phyloP scores from a whole-genome alignment of 1,139 yeast genomes.

The Blastobotrys niveus region DNA sequence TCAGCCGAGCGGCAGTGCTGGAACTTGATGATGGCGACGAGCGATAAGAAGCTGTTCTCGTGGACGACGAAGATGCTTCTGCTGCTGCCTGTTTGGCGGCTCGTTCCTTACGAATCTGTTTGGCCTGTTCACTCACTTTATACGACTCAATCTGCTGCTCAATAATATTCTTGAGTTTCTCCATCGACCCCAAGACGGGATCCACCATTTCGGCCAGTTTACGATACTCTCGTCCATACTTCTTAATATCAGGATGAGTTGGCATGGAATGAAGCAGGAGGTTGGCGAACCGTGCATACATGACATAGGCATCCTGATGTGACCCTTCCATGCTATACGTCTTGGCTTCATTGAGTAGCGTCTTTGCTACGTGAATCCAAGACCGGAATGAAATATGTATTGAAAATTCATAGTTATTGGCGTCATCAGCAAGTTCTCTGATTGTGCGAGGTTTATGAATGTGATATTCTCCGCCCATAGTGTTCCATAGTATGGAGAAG shows the following conservation, averaged over 20 bases:
- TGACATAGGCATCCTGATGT: constrained; percentile 44
- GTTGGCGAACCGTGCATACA: constrained; percentile 46
- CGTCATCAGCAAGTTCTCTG: constrained; percentile 38
- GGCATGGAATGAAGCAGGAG: constrained; percentile 43
- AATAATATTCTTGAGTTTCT: constrained; percentile 35
- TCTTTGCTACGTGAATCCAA: constrained; percentile 44
- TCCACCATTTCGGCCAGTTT: constrained; percentile 2
- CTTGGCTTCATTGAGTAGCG: constrained; percentile 42
- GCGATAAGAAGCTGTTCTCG: not conserved
- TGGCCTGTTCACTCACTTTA: constrained; percentile 11
- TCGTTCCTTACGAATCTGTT: not conserved
- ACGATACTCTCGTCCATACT: constrained; percentile 26
- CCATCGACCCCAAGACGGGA: constrained; percentile 38
- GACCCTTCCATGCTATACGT: constrained; percentile 39
- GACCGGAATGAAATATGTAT: constrained; percentile 38
- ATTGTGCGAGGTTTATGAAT: constrained; percentile 24
- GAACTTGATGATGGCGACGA: not conserved
- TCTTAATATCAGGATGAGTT: constrained; percentile 39
- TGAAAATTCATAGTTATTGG: constrained; percentile 42
- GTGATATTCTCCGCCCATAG: too few species aligned
- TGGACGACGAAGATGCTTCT: not conserved
- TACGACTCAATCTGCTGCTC: constrained; percentile 33
- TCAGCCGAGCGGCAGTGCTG: not conserved
- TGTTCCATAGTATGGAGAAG: too few species aligned
- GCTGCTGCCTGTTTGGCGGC: not conserved